These are phyloP conservation scores for Veloporphyrellus conicus DNA, from an alignment of 1,284 basidiomycete species.

Conservation along the genomic window DNA sequence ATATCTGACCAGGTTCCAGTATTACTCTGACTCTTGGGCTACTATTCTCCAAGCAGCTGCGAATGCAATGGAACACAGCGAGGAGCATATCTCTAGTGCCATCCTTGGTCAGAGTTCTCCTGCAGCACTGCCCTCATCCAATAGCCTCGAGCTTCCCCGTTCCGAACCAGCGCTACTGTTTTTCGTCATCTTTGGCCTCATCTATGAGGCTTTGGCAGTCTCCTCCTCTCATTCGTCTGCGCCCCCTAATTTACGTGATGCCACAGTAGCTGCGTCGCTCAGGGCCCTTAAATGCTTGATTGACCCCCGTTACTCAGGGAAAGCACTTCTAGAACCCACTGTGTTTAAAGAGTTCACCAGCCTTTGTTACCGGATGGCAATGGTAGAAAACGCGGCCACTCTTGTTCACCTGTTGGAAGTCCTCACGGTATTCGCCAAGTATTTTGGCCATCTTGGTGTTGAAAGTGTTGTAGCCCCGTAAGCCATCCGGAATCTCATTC, in stretches of 20 bases:
- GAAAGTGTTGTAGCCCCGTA: slow-evolving; percentile 20
- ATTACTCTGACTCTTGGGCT: slow-evolving; percentile 82
- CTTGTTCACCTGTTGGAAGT: slow-evolving; percentile 77
- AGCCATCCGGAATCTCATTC: slow-evolving; percentile 6
- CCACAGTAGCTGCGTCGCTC: slow-evolving; percentile 69
- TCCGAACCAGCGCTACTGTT: slow-evolving; percentile 81
- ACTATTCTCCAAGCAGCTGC: slow-evolving; percentile 86
- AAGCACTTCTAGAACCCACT: slow-evolving; percentile 71
- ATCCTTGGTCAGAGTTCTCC: slow-evolving; percentile 66
- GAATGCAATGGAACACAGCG: slow-evolving; percentile 69
- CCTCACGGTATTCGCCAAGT: slow-evolving; percentile 57
- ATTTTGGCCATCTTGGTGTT: slow-evolving; percentile 44
- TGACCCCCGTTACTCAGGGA: slow-evolving; percentile 74
- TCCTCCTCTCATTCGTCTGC: slow-evolving; percentile 56
- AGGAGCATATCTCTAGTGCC: slow-evolving; percentile 68
- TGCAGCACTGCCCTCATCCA: slow-evolving; percentile 21
- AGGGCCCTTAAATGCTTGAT: slow-evolving; percentile 79
- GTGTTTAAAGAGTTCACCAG: slow-evolving; percentile 90
- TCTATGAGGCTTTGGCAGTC: slow-evolving; percentile 83
- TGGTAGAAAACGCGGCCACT: slow-evolving; percentile 76
- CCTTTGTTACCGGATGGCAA: slow-evolving; percentile 83
- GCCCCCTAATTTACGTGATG: slow-evolving; percentile 38
- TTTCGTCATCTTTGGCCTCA: slow-evolving; percentile 86
- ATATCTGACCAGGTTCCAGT: slow-evolving; percentile 48
- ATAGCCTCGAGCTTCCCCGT: slow-evolving; percentile 31